A percentile compares a stretch with the other conserved stretches of the same genome.
phyloP scores from a whole-genome alignment of 495 filamentous ascomycete species.

The Neurospora tetrasperma region DNA sequence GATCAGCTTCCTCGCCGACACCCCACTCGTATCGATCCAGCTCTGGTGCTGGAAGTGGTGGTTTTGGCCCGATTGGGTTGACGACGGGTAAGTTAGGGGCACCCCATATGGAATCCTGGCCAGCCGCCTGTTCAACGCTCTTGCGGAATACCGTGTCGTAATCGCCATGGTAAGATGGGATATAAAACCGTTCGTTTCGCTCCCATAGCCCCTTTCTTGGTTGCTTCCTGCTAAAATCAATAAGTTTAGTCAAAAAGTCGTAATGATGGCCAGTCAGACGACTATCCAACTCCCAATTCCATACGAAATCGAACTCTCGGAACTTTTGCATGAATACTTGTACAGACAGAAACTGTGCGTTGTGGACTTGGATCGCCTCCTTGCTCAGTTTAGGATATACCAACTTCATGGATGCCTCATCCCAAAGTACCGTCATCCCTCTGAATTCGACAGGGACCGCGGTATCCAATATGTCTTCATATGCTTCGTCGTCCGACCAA shows the following conservation, averaged over 20 bases:
- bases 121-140: conserved; percentile 37
- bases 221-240: conserved; percentile 47
- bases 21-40: conserved; percentile 63
- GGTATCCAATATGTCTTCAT: conserved; percentile 41
- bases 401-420: conserved; percentile 42
- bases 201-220: conserved; percentile 67
- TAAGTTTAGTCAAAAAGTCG: conserved; percentile 52
- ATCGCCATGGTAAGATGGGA: conserved; percentile 51
- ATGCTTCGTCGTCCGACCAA: conserved; percentile 41
- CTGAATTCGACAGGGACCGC: conserved; percentile 55
- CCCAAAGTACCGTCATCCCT: conserved; percentile 59
- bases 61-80: conserved; percentile 47
- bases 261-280: conserved; percentile 63
- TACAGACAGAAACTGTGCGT: conserved; percentile 47
- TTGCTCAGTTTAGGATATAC: conserved; percentile 46
- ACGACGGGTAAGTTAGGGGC: conserved; percentile 42
- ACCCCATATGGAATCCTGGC: conserved; percentile 50
- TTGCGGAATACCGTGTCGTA: conserved; percentile 44
- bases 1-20: conserved; percentile 64
- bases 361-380: conserved; percentile 31
- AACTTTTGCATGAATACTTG: conserved; percentile 58
- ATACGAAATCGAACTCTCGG: conserved; percentile 63
- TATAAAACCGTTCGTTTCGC: conserved; percentile 61
- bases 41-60: conserved; percentile 42
- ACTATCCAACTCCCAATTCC: conserved; percentile 71